phyloP scores from a whole-genome alignment of 1,284 basidiomycete species.

The Agaricales sp. region DNA sequence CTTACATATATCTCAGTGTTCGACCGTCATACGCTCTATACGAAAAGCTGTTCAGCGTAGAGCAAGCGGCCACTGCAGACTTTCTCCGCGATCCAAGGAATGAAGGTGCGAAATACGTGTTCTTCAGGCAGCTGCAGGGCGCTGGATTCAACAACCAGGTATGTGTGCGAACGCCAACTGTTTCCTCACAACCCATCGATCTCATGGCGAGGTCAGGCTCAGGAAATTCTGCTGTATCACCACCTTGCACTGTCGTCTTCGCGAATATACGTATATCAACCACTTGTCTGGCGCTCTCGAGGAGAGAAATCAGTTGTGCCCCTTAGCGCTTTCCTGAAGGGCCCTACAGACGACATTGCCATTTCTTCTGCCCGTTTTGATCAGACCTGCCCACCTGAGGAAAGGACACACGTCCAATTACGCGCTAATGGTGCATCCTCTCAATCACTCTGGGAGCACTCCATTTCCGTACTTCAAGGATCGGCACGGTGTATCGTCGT shows the following conservation, averaged over 20 bases:
- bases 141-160: slow-evolving; percentile 38
- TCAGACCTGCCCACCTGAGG: slow-evolving; percentile 25
- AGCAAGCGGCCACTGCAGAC: slow-evolving; percentile 17
- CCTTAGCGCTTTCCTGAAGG: slow-evolving; percentile 28
- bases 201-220: slow-evolving; percentile 19
- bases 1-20: slow-evolving; percentile 19
- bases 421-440: slow-evolving; percentile 10
- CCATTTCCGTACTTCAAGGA: slow-evolving; percentile 18
- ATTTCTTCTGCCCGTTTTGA: slow-evolving; percentile 26
- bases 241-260: slow-evolving; percentile 27
- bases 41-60: slow-evolving; percentile 16
- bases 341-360: slow-evolving; percentile 21
- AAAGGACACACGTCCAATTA: slow-evolving; percentile 24
- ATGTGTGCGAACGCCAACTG: slow-evolving; percentile 6
- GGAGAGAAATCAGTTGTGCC: slow-evolving; percentile 26
- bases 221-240: slow-evolving; percentile 33
- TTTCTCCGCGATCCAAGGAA: slow-evolving; percentile 16
- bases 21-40: slow-evolving; percentile 25
- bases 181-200: neutral
- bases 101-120: slow-evolving; percentile 24
- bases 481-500: slow-evolving; percentile 28
- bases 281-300: slow-evolving; percentile 30
- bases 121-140: slow-evolving; percentile 31
- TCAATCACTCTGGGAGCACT: slow-evolving; percentile 23
- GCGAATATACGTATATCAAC: slow-evolving; percentile 31